Base-by-base conservation (phyloP, 1,284 basidiomycete genomes). In the Rhodofomes roseus region DNA sequence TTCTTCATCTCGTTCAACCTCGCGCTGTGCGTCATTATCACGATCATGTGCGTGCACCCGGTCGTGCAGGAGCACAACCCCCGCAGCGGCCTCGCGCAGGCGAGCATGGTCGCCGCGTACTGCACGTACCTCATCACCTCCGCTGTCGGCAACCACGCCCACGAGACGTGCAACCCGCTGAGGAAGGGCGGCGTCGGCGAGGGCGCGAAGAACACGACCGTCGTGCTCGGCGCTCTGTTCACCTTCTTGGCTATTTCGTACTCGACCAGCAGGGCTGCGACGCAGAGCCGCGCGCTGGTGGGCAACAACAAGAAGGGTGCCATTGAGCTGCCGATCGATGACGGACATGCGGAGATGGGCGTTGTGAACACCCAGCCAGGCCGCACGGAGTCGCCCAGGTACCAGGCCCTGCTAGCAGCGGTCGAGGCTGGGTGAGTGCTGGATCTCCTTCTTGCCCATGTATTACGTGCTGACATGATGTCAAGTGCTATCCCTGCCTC, bases 201-300 rank as follows among this genome's bases (percentile, higher is more conserved):
- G 65, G 88, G 80, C 53, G 92, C 95, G 1, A 87, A 90, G 63
- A 95, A 89, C 23, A 95, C 94, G 2, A 92, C 94, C 1, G 88
- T 96, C 36, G 81, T 98, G 27, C 79, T 98, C 46, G 97, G 96
- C 46, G 97, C 94, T 4, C 75, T 95, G 16, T 98, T 99, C 76
- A 99, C 96, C 1, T 98, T 99, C 82, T 76, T 98, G 51, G 96
- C 97, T 2, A 98, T 99, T 66, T 96, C 97, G 11, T 99, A 98
- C 73, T 97, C 95, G 23, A 99, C 96, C 0, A 94, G 90, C 23
- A 83, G 97, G 51, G 96, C 97, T 1, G 96, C 97, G 7, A 99
- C 96, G 0, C 95, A 97, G 74, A 94, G 90, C 68, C 87, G 90
- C 63, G 95, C 95, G 12, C 78, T 98, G 36, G 91, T 93, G 0